These are phyloP conservation scores for Strombidium stylifer DNA, from an alignment of 73 alveolate genomes.

Conservation along the genomic window DNA sequence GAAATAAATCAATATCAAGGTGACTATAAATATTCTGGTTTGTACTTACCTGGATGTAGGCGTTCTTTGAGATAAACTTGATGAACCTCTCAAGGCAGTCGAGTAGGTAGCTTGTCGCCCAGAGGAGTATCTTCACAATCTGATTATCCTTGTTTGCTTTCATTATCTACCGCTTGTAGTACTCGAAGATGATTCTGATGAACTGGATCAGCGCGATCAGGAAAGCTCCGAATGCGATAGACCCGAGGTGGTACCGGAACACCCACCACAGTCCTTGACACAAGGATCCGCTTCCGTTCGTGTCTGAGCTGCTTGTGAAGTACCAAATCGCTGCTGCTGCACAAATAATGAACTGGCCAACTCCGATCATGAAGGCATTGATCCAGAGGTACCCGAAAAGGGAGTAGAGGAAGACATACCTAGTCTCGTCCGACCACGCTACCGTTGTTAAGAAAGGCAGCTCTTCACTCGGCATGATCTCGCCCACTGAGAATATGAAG, in stretches of 20 bases:
- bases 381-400: conserved; percentile 88
- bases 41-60: conserved; percentile 95
- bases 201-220: conserved; percentile 92
- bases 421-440: conserved; percentile 70
- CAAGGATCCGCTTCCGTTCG: conserved; percentile 86
- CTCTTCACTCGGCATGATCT: conserved; percentile 45
- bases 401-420: conserved; percentile 79
- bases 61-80: conserved; percentile 91
- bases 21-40: conserved; percentile 6
- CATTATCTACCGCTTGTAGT: conserved; percentile 74
- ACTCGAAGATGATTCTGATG: conserved; percentile 85
- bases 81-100: conserved; percentile 93
- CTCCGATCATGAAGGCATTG: conserved; percentile 61
- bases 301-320: conserved; percentile 89
- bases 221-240: conserved; percentile 96
- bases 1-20: no score
- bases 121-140: conserved; percentile 79
- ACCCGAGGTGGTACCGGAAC: conserved; percentile 95
- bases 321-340: conserved; percentile 96
- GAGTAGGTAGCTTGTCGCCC: conserved; percentile 83
- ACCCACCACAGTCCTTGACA: conserved; percentile 85
- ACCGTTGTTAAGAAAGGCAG: conserved; percentile 73
- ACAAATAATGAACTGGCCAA: conserved; percentile 83
- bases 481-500: conserved; percentile 87
- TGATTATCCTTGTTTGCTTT: conserved; percentile 76